A percentile compares a stretch with the other conserved stretches of the same genome.
These are phyloP conservation scores for Podospora conica DNA, from an alignment of 495 filamentous ascomycete species.

Conservation along the genomic window DNA sequence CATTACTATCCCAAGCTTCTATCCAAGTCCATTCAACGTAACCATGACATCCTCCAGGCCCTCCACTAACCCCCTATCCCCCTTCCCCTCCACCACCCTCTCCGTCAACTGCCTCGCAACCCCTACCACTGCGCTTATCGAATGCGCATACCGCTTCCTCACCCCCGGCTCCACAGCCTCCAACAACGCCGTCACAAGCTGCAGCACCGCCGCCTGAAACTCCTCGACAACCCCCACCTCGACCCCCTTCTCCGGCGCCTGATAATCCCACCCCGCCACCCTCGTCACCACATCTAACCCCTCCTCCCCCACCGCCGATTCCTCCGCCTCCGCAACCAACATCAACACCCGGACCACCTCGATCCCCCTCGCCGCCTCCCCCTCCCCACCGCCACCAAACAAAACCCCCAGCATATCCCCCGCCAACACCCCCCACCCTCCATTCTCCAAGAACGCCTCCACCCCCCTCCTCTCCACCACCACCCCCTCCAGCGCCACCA, in stretches of 20 bases:
- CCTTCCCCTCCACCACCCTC: not conserved
- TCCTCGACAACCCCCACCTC: conserved; percentile 32
- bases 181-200: conserved; percentile 46
- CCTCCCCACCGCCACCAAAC: conserved; percentile 11
- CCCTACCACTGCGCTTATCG: conserved; percentile 34
- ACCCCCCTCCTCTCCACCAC: conserved; percentile 38
- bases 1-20: not conserved
- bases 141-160: conserved; percentile 40
- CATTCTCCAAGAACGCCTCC: conserved; percentile 36
- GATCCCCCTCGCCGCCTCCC: conserved; percentile 38
- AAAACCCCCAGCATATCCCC: conserved; percentile 41
- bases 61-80: not conserved
- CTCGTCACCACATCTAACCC: conserved; percentile 43
- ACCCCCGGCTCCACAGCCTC: conserved; percentile 38
- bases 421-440: conserved; percentile 46
- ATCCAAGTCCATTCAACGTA: not conserved
- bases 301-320: conserved; percentile 33
- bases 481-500: conserved; percentile 50
- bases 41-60: conserved; percentile 4
- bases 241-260: conserved; percentile 14
- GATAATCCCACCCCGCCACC: conserved; percentile 31
- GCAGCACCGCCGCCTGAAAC: conserved; percentile 43
- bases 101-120: conserved; percentile 30
- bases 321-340: conserved; percentile 38
- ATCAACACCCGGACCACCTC: conserved; percentile 50